These are phyloP conservation scores for Rhinocladiella similis DNA, from an alignment of 2,329 filamentous ascomycete species.

Conservation along the genomic window DNA sequence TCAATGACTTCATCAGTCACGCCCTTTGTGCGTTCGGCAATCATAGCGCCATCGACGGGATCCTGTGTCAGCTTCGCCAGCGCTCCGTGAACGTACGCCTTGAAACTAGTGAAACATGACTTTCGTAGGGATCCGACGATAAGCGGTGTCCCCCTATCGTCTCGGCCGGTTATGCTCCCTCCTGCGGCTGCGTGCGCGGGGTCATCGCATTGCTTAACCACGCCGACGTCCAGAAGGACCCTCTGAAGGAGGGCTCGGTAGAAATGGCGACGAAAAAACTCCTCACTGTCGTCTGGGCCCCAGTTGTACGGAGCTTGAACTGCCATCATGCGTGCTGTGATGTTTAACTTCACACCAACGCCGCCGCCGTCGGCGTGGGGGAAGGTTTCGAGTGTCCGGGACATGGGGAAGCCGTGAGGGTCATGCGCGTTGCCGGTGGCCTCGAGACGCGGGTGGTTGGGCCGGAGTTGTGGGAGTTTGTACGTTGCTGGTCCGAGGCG, in stretches of 20 bases:
- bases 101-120: slow-evolving; percentile 72
- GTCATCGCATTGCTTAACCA: slow-evolving; percentile 59
- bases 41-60: slow-evolving; percentile 59
- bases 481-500: slow-evolving; percentile 82
- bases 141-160: slow-evolving; percentile 65
- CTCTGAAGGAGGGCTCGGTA: slow-evolving; percentile 87
- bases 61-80: slow-evolving; percentile 70
- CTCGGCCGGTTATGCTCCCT: slow-evolving; percentile 25
- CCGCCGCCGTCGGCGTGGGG: slow-evolving; percentile 49
- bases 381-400: slow-evolving; percentile 57
- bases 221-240: slow-evolving; percentile 82
- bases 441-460: slow-evolving; percentile 68
- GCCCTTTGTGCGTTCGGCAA: slow-evolving; percentile 64
- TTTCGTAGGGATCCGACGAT: slow-evolving; percentile 86
- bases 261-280: slow-evolving; percentile 90
- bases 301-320: slow-evolving; percentile 95
- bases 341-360: slow-evolving; percentile 78
- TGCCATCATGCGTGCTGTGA: slow-evolving; percentile 97
- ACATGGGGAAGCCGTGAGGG: slow-evolving; percentile 93
- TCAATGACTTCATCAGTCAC: slow-evolving; percentile 76
- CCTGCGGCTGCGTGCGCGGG: slow-evolving; percentile 26
- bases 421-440: slow-evolving; percentile 73
- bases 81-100: slow-evolving; percentile 77
- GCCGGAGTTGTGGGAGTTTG: slow-evolving; percentile 76
- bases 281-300: slow-evolving; percentile 75